A percentile compares a stretch with the other conserved stretches of the same genome.
Conservation (phyloP, 495 filamentous ascomycete species). For the Hypoxylon lienhwacheense region DNA sequence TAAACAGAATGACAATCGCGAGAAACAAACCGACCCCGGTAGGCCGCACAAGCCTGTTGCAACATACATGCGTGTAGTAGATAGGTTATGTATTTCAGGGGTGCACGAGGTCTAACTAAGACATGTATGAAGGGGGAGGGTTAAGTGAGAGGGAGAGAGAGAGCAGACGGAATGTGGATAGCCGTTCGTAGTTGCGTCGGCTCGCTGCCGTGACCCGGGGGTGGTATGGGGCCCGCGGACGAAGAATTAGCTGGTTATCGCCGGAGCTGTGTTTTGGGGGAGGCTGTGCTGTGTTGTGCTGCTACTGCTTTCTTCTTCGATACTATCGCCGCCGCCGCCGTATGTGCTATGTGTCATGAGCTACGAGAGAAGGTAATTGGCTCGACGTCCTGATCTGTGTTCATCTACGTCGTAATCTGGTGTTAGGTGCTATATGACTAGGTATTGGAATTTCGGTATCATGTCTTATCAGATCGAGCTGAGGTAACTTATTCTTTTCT, state of each 20-base stretch:
- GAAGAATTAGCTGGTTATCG: constrained; percentile 5
- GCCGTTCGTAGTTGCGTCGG: constrained; percentile 21
- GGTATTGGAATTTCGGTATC: not conserved
- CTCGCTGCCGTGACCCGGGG: constrained; percentile 23
- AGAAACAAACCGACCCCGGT: constrained; percentile 4
- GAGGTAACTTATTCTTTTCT: not conserved
- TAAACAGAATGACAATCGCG: constrained; percentile 1
- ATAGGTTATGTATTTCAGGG: too few relatives aligned
- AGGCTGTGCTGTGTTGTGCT: constrained; percentile 17
- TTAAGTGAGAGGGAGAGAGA: not conserved
- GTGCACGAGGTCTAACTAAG: constrained; percentile 3
- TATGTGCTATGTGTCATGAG: constrained; percentile 2
- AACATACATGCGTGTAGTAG: not conserved
- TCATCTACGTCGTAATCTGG: constrained; percentile 1
- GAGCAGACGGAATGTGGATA: constrained; percentile 20
- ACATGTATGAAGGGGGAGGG: not conserved
- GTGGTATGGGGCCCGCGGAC: constrained; percentile 12
- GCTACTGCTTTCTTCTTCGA: too few relatives aligned
- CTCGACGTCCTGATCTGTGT: too few relatives aligned
- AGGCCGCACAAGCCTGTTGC: constrained; percentile 6
- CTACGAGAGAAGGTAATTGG: too few relatives aligned
- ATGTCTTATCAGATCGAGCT: constrained; percentile 5
- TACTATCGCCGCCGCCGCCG: constrained; percentile 4
- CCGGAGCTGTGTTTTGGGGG: constrained; percentile 17
- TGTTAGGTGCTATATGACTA: too few relatives aligned